phyloP scores from a whole-genome alignment of 805 yeast genomes.

The Ogataea degrootiae region DNA sequence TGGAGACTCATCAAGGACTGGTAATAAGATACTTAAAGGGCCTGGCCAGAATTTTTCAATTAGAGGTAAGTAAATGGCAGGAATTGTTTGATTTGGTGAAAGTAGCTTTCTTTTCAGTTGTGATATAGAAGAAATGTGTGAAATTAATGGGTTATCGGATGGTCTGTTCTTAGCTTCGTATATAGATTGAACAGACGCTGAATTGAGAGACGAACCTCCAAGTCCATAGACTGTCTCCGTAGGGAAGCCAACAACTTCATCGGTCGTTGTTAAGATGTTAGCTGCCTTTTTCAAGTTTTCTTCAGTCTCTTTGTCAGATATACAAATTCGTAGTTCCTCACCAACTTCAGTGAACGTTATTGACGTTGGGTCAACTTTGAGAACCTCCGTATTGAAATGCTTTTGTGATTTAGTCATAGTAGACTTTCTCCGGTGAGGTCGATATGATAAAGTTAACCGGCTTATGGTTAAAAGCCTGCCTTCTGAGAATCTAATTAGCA shows the following conservation, averaged over 20 bases:
- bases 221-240: conserved; percentile 97
- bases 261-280: conserved; percentile 40
- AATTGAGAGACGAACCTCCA: conserved; percentile 79
- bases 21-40: conserved; percentile 82
- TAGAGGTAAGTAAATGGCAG: conserved; percentile 60
- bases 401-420: neutral
- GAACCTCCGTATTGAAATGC: conserved; percentile 35
- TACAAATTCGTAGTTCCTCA: conserved; percentile 18
- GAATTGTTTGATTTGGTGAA: conserved; percentile 44
- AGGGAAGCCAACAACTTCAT: conserved; percentile 83
- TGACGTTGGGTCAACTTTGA: conserved; percentile 50
- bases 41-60: conserved; percentile 90
- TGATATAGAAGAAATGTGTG: conserved; percentile 75
- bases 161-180: conserved; percentile 91
- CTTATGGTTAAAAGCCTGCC: neutral
- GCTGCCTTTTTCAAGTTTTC: conserved; percentile 56
- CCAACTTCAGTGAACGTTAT: conserved; percentile 45
- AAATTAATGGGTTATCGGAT: conserved; percentile 89
- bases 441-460: neutral
- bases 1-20: conserved; percentile 43
- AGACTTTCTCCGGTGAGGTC: neutral
- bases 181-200: conserved; percentile 68
- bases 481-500: no score
- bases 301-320: conserved; percentile 50
- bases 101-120: conserved; percentile 64